These are phyloP conservation scores for Jatropha podagrica DNA, from an alignment of 441 rosid species.

Conservation along the genomic window DNA sequence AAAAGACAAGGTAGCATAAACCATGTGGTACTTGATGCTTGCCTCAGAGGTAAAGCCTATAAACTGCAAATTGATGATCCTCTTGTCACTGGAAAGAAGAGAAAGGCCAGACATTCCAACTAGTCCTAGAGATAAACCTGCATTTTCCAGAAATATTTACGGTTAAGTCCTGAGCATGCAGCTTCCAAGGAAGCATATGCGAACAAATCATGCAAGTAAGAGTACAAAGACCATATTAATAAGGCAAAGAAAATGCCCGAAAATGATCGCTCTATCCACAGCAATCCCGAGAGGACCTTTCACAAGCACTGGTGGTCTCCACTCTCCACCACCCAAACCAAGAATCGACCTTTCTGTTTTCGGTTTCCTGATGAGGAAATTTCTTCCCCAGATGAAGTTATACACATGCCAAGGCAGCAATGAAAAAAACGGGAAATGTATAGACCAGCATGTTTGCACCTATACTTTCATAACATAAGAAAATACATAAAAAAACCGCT, in stretches of 20 bases:
- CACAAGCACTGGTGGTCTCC: slow-evolving; percentile 36
- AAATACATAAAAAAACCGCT: not conserved
- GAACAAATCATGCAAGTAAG: slow-evolving; percentile 39
- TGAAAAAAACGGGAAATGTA: slow-evolving; percentile 48
- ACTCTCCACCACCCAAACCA: slow-evolving; percentile 26
- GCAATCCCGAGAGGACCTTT: slow-evolving; percentile 55
- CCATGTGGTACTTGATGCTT: slow-evolving; percentile 64
- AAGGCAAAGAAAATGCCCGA: slow-evolving; percentile 41
- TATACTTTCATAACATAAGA: slow-evolving; percentile 9
- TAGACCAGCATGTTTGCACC: slow-evolving; percentile 38
- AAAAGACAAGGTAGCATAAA: slow-evolving; percentile 43
- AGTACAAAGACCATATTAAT: slow-evolving; percentile 45
- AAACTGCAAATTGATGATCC: slow-evolving; percentile 53
- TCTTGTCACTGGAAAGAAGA: slow-evolving; percentile 60
- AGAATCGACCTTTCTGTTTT: slow-evolving; percentile 10
- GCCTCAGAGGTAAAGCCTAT: slow-evolving; percentile 59
- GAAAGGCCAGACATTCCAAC: slow-evolving; percentile 53
- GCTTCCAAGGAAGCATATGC: slow-evolving; percentile 24
- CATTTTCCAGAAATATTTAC: slow-evolving; percentile 37
- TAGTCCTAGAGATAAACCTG: slow-evolving; percentile 37
- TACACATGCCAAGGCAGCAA: slow-evolving; percentile 43
- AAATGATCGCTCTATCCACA: slow-evolving; percentile 41
- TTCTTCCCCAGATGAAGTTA: slow-evolving; percentile 43
- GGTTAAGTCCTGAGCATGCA: slow-evolving; percentile 28
- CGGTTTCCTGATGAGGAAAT: not conserved